Evolutionary conservation across 345 rosid species (phyloP), one percentile per base, ranked within the genome.

Genomic region (Trapa incisa): DNA sequence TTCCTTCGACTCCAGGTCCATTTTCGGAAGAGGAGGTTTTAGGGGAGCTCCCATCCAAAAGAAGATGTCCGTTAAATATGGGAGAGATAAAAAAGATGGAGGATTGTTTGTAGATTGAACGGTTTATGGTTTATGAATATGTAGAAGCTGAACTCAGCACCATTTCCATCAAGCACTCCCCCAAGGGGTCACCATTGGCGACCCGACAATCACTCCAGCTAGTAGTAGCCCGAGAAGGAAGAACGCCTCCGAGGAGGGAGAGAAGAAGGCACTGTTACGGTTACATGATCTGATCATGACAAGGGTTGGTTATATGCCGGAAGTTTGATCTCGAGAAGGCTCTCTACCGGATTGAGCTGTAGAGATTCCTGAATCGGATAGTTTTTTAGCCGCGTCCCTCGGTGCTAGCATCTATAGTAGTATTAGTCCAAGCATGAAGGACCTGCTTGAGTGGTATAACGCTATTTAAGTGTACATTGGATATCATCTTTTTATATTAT

Each of bases 221-320:
- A 67, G 79, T 1, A 80, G 89, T 58, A 91, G 96, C 74, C 92
- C 91, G 0, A 80, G 80, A 74, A 77, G 88, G 75, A 81, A 76
- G 66, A 79, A 45, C 56, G 65, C 67, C 63, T 61, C 47, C 6
- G 83, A 84, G 77, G 95, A 83, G 65, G 68, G 71, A 0, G 86
- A 78, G 63, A 16, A 75, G 60, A 85, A 81, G 66, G 45, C 66
- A 7, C 74, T 61, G 83, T 74, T 38, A 75, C 76, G 67, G 37
- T 58, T 14, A 13, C 78, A 6, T 70, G 73, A 29, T 83, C 76
- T 43, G 91, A 86, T 8, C 75, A 73, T 16, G 96, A 85, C 73
- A 86, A 79, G 81, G 78, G 86, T 9, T 87, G 92, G 96, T 86
- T 93, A 11, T 87, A 86, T 67, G 68, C 96, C 1, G 92, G 96